These are phyloP conservation scores for Leccinum solheimii DNA, from an alignment of 1,284 basidiomycete genomes.

Conservation along the genomic window DNA sequence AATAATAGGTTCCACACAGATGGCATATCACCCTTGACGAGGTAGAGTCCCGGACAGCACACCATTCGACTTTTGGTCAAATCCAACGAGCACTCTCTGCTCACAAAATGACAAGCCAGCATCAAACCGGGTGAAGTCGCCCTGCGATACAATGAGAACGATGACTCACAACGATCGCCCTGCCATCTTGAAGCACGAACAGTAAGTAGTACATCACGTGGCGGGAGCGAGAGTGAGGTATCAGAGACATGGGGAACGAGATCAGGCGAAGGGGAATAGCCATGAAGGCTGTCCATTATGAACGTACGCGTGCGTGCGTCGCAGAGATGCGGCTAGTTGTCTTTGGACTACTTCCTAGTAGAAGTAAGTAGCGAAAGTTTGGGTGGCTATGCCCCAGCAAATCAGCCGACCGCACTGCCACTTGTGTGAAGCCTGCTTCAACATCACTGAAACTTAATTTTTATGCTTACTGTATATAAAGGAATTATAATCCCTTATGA, in stretches of 20 bases:
- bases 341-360: neutral
- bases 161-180: too few relatives aligned
- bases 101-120: neutral
- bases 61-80: slow-evolving; percentile 90
- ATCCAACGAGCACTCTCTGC: slow-evolving; percentile 86
- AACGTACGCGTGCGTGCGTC: slow-evolving; percentile 18
- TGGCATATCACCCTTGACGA: slow-evolving; percentile 89
- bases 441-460: too few relatives aligned
- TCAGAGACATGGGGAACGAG: slow-evolving; percentile 43
- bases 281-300: slow-evolving; percentile 76
- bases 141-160: too few relatives aligned
- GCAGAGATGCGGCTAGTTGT: neutral
- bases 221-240: slow-evolving; percentile 2
- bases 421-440: too few relatives aligned
- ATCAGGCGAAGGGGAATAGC: slow-evolving; percentile 46
- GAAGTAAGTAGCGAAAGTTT: neutral
- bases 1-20: slow-evolving; percentile 86
- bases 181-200: too few relatives aligned
- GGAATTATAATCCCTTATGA: too few relatives aligned
- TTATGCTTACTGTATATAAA: too few relatives aligned
- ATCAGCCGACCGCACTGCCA: too few relatives aligned
- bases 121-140: too few relatives aligned
- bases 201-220: too few relatives aligned
- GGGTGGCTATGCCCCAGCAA: neutral
- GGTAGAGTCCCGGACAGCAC: slow-evolving; percentile 93